Percentiles rank a stretch among this genome's conserved stretches.
phyloP scores from a whole-genome alignment of 192 early-diverging fungal species.

The Dissophora globulifera region DNA sequence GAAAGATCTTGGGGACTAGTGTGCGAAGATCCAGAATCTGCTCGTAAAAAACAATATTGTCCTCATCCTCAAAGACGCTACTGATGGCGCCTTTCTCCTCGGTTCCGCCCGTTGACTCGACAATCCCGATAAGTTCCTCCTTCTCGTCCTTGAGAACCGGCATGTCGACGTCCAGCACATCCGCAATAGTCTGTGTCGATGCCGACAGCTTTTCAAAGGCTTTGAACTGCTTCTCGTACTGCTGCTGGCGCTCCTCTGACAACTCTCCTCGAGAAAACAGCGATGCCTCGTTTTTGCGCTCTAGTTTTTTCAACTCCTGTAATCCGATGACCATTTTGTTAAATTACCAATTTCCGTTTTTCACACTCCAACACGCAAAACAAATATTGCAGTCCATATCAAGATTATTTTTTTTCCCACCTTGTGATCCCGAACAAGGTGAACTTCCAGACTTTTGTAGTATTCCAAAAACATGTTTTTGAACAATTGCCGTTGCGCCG shows the following conservation, averaged over 20 bases:
- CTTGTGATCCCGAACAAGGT: constrained; percentile 76
- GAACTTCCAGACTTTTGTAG: constrained; percentile 64
- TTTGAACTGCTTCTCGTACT: constrained; percentile 74
- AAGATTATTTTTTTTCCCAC: constrained; percentile 24
- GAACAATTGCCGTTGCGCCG: constrained; percentile 50
- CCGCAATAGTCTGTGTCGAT: constrained; percentile 67
- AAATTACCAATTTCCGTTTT: too few species aligned
- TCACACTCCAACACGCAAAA: background rate
- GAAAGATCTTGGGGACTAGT: constrained; percentile 85
- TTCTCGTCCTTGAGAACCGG: constrained; percentile 85
- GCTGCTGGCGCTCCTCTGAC: constrained; percentile 81
- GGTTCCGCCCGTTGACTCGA: constrained; percentile 17
- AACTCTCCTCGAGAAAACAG: constrained; percentile 85
- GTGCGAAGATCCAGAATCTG: constrained; percentile 80
- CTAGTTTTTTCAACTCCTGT: constrained; percentile 74
- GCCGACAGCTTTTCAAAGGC: constrained; percentile 74
- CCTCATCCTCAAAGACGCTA: constrained; percentile 94
- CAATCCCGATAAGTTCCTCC: constrained; percentile 41
- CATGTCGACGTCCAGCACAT: constrained; percentile 77
- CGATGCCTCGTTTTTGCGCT: constrained; percentile 80
- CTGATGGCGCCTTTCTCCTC: constrained; percentile 53
- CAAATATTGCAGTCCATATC: background rate
- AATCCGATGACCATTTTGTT: background rate
- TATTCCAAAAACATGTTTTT: constrained; percentile 69
- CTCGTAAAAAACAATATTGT: constrained; percentile 91